Conservation (phyloP, 2,329 filamentous ascomycete species). For the Hysterium pulicare region DNA sequence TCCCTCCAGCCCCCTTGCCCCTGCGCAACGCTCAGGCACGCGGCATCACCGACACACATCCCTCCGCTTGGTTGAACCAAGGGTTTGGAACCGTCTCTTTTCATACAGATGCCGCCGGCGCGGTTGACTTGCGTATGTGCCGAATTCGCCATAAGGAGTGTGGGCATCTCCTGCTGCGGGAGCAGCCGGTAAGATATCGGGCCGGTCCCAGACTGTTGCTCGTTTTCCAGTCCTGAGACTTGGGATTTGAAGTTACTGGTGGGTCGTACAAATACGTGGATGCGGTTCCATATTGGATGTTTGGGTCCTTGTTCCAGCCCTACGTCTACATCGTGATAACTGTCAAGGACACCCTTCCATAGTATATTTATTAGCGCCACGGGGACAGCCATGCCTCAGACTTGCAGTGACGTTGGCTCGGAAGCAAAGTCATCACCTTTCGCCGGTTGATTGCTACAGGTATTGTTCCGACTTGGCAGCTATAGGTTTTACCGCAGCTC, state of each 20-base stretch:
- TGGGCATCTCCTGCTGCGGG: conserved; percentile 13
- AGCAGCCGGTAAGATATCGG: conserved; percentile 22
- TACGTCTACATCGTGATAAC: background rate
- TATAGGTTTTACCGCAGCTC: too few relatives aligned
- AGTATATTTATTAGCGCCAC: background rate
- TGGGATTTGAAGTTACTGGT: background rate
- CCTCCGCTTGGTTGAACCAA: conserved; percentile 18
- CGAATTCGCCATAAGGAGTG: conserved; percentile 1
- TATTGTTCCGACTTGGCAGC: background rate
- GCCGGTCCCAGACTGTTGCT: too few relatives aligned
- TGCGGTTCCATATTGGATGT: background rate
- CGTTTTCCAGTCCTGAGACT: background rate
- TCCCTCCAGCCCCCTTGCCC: conserved; percentile 12
- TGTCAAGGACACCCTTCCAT: background rate
- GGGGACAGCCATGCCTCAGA: background rate
- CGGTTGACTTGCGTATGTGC: conserved; percentile 18
- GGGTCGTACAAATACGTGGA: background rate
- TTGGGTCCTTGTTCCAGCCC: background rate
- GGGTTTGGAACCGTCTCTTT: conserved; percentile 17
- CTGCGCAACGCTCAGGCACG: conserved; percentile 20
- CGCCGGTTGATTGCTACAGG: background rate
- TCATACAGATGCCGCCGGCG: conserved; percentile 11
- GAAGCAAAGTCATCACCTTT: background rate
- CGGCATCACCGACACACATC: conserved; percentile 21
- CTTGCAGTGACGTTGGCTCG: background rate